phyloP scores from a whole-genome alignment of 768 basidiomycete genomes.

The Podaxis sp. region DNA sequence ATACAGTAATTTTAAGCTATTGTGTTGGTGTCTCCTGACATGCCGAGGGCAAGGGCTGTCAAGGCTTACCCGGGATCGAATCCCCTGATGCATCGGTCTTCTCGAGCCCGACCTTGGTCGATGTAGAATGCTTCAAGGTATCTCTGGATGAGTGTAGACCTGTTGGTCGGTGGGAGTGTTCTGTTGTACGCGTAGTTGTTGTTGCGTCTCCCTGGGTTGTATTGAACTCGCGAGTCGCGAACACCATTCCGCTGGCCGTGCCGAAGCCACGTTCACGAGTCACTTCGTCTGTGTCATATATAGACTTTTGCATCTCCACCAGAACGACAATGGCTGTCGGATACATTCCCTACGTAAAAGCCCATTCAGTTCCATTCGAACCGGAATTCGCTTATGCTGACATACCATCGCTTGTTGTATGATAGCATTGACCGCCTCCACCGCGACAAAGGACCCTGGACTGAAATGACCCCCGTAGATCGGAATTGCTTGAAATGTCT shows the following conservation, averaged over 20 bases:
- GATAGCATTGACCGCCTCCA: slow-evolving; percentile 29
- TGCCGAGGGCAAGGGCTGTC: not conserved
- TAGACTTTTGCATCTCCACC: slow-evolving; percentile 27
- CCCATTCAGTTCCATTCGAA: not conserved
- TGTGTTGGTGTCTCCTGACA: not conserved
- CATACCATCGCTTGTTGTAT: slow-evolving; percentile 29
- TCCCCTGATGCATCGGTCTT: not conserved
- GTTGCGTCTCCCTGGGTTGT: not conserved
- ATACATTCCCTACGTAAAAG: slow-evolving; percentile 26
- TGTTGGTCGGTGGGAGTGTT: no score
- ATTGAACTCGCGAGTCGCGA: not conserved
- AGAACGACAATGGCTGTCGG: slow-evolving; percentile 30
- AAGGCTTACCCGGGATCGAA: slow-evolving; percentile 12
- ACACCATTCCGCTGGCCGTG: not conserved
- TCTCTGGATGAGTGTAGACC: no score
- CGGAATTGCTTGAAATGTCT: slow-evolving; percentile 31
- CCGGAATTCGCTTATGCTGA: not conserved
- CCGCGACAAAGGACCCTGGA: slow-evolving; percentile 21
- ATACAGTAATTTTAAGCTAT: not conserved
- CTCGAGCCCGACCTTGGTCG: not conserved
- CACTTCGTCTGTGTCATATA: slow-evolving; percentile 27
- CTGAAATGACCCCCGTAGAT: slow-evolving; percentile 28
- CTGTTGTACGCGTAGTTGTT: not conserved
- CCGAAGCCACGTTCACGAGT: not conserved
- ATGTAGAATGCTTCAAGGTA: not conserved